Base-by-base conservation (phyloP, 2,329 filamentous ascomycete genomes). In the Podosphaera xanthii region DNA sequence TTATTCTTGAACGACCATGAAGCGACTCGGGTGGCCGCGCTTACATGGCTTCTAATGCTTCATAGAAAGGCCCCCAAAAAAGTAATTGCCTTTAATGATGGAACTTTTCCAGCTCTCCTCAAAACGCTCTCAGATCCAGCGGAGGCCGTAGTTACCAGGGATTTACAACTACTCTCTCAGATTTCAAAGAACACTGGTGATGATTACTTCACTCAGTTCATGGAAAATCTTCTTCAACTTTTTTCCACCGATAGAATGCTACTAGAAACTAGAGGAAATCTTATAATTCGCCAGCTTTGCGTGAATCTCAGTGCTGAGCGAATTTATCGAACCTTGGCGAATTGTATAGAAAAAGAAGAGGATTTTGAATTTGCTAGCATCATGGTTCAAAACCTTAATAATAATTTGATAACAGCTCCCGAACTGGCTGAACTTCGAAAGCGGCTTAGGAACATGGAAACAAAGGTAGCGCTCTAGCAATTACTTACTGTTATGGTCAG, bases 351-450 rank as follows among this genome's bases (percentile, higher is more conserved):
- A 70, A 94, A 90, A 68, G 92, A 98, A 70, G 92, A 97, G 72
- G 92, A 98, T 69, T 82, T 98, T 49, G 94, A 98, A 70, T 98
- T 98, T 71, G 91, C 92, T 14, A 96, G 91, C 69, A 97, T 98
- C 66, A 98, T 98, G 92, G 89, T 98, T 36, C 92, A 98, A 70
- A 97, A 97, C 67, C 77, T 98, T 58, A 98, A 98, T 73, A 98
- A 98, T 71, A 98, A 98, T 67, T 82, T 98, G 59, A 96, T 98
- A 64, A 98, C 94, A 1, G 92, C 94, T 0, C 92, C 94, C 0
- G 90, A 98, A 71, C 75, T 98, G 36, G 82, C 87, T 1, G 94
- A 97, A 65, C 76, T 98, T 62, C 82, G 92, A 53, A 96, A 95
- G 70, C 77, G 92, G 50, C 74, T 98, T 57, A 79, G 92, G 40